A percentile compares a stretch with the other conserved stretches of the same genome.
These are phyloP conservation scores for Xerocomus nothofagi DNA, from an alignment of 1,284 basidiomycete genomes.

Conservation along the genomic window DNA sequence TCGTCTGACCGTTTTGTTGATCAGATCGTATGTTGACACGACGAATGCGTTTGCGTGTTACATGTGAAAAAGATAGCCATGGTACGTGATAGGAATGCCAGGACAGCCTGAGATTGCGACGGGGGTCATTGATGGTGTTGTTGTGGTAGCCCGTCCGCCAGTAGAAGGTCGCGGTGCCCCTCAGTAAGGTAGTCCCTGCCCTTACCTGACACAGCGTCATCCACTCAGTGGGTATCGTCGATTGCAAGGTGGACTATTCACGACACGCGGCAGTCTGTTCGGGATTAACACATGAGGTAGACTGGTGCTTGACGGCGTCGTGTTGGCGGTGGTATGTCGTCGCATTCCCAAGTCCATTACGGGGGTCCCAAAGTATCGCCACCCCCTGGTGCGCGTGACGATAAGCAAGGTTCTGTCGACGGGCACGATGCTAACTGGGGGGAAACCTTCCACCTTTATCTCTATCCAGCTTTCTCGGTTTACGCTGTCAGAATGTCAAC, in stretches of 20 bases:
- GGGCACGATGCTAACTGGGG: neutral
- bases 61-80: too few species aligned
- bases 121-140: too few species aligned
- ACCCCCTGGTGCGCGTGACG: conserved; percentile 9
- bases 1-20: too few species aligned
- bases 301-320: conserved; percentile 12
- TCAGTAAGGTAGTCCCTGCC: too few species aligned
- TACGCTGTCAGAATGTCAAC: conserved; percentile 9
- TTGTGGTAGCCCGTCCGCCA: too few species aligned
- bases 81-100: too few species aligned
- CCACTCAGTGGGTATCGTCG: conserved; percentile 15
- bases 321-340: conserved; percentile 5
- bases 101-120: too few species aligned
- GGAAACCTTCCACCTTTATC: neutral
- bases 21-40: too few species aligned
- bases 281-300: conserved; percentile 1
- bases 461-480: conserved; percentile 6
- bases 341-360: conserved; percentile 3
- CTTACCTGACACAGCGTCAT: too few species aligned
- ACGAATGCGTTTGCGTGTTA: too few species aligned
- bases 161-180: too few species aligned
- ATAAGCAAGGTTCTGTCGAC: conserved; percentile 1
- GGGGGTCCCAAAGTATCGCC: neutral
- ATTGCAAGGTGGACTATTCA: conserved; percentile 6
- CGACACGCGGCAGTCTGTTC: neutral